Evolutionary conservation across 2,329 filamentous ascomycete genomes (phyloP).

Genomic region (Aspergillus felis): DNA sequence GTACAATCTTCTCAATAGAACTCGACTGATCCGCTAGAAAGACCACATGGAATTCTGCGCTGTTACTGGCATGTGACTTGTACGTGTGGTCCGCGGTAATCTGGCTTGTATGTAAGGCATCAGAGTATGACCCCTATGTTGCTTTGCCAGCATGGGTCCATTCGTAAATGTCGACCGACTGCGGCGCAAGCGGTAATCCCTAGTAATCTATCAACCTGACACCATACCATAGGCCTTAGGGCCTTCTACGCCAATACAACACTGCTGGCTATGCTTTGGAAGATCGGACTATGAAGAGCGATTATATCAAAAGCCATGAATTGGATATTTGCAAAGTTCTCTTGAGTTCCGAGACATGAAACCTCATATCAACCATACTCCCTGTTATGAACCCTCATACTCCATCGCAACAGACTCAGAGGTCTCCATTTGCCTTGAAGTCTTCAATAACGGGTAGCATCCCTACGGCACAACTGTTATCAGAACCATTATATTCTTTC

Average conservation of each 20-base stretch:
- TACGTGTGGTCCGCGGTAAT: neutral
- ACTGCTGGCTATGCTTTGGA: no score
- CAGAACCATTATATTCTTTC: neutral
- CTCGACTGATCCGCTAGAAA: neutral
- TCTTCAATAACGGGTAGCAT: neutral
- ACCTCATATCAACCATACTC: neutral
- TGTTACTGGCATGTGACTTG: neutral
- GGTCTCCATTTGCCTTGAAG: no score
- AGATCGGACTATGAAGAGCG: no score
- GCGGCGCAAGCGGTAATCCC: no score
- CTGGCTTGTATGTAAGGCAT: neutral
- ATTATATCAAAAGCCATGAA: no score
- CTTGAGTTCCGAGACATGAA: no score
- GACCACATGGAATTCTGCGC: neutral
- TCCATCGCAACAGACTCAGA: neutral
- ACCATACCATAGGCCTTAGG: no score
- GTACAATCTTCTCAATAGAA: conserved; percentile 2
- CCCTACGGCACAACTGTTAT: neutral
- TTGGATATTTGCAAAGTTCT: no score
- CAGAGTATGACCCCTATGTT: neutral
- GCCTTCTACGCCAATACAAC: no score
- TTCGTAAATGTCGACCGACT: no score
- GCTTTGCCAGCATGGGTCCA: neutral
- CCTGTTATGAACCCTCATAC: neutral
- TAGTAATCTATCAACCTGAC: no score